Percentiles rank a stretch among this genome's conserved stretches.
Evolutionary conservation across 179 eudicot species (phyloP).

Genomic region (Beta macrorhiza): DNA sequence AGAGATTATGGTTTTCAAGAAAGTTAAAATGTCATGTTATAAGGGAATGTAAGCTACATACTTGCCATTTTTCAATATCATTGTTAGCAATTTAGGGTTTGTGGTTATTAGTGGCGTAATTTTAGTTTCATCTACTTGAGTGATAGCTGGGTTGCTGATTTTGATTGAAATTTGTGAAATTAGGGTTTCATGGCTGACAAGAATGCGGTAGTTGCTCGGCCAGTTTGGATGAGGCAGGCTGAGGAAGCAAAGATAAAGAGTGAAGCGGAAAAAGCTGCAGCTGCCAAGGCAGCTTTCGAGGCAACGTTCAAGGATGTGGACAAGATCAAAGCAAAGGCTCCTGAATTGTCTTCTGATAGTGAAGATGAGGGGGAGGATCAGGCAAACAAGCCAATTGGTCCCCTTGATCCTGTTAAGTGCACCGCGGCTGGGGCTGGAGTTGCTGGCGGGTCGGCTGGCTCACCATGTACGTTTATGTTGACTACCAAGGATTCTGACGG

Average conservation of each 20-base stretch:
- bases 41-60: not conserved
- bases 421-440: constrained; percentile 91
- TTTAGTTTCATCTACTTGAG: not conserved
- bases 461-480: constrained; percentile 60
- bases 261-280: constrained; percentile 89
- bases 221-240: constrained; percentile 92
- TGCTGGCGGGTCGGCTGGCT: constrained; percentile 83
- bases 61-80: not conserved
- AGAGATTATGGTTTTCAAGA: not conserved
- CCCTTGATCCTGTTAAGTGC: constrained; percentile 81
- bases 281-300: constrained; percentile 96
- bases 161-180: not conserved
- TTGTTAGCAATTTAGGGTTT: not conserved
- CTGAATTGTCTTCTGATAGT: constrained; percentile 51
- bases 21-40: not conserved
- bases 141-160: not conserved
- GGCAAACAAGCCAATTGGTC: constrained; percentile 72
- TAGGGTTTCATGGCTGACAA: constrained; percentile 50
- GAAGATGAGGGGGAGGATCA: constrained; percentile 57
- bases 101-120: not conserved
- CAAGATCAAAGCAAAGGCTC: constrained; percentile 33
- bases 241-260: constrained; percentile 94
- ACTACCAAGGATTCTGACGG: constrained; percentile 83
- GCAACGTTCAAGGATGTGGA: constrained; percentile 87
- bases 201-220: constrained; percentile 40